Conservation (phyloP, 495 filamentous ascomycete species). For the Pseudomonodictys pantanalensis region DNA sequence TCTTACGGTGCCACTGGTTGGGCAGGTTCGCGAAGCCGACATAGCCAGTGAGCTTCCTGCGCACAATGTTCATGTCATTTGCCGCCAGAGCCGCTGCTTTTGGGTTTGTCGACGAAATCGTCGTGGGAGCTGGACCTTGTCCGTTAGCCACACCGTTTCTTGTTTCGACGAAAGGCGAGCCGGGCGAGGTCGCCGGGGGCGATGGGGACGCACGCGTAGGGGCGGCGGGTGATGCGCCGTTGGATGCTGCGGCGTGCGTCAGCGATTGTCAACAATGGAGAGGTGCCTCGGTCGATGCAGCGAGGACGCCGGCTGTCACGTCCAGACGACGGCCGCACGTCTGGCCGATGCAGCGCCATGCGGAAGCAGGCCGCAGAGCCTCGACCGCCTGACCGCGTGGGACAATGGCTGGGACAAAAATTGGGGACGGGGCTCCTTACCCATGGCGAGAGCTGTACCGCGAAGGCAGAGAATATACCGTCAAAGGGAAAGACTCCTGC, state of each 20-base stretch:
- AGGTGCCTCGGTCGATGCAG: background rate
- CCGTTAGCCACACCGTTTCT: constrained; percentile 62
- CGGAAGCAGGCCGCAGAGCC: background rate
- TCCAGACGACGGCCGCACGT: background rate
- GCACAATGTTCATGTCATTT: constrained; percentile 93
- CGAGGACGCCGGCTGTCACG: background rate
- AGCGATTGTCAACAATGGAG: constrained; percentile 7
- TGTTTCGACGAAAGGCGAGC: constrained; percentile 58
- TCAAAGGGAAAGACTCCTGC: constrained; percentile 32
- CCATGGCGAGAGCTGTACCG: constrained; percentile 37
- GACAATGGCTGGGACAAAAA: constrained; percentile 2
- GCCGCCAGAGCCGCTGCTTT: constrained; percentile 74
- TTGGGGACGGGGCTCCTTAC: constrained; percentile 34
- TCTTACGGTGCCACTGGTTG: constrained; percentile 99
- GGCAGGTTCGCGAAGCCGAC: constrained; percentile 98
- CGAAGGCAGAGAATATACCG: constrained; percentile 19
- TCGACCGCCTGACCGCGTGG: constrained; percentile 1
- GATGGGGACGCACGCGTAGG: constrained; percentile 41
- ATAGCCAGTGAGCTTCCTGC: constrained; percentile 96
- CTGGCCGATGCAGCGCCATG: background rate
- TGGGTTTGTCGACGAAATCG: constrained; percentile 76
- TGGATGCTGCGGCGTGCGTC: constrained; percentile 26
- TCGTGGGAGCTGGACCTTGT: constrained; percentile 52
- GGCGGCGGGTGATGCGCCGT: constrained; percentile 33
- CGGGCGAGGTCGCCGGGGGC: constrained; percentile 43